phyloP scores from a whole-genome alignment of 2,329 filamentous ascomycete genomes.

The Paracoccidioides brasiliensis region DNA sequence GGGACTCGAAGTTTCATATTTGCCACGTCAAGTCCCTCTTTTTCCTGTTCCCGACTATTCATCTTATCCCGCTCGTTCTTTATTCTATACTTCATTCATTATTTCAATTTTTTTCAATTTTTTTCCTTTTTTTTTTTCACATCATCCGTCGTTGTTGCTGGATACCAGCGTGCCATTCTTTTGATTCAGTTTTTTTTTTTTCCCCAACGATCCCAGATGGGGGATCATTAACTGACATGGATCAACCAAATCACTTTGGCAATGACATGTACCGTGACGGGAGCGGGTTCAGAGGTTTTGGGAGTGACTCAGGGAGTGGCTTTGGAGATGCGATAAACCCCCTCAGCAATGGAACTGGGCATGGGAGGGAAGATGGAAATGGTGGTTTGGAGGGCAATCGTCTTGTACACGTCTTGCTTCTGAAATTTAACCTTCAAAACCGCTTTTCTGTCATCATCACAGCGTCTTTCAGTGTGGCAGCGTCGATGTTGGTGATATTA shows the following conservation, averaged over 20 bases:
- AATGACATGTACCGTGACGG: neutral
- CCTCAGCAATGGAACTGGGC: neutral
- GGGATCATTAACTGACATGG: neutral
- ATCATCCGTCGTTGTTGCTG: neutral
- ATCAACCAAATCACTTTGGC: neutral
- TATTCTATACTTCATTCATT: neutral
- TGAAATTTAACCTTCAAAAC: constrained; percentile 8
- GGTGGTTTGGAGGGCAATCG: constrained; percentile 1
- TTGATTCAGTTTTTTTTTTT: neutral
- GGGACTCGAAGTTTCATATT: too few relatives aligned
- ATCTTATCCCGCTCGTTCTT: too few relatives aligned
- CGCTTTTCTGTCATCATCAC: constrained; percentile 12
- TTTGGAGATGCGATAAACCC: neutral
- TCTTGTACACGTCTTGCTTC: constrained; percentile 5
- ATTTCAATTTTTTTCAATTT: neutral
- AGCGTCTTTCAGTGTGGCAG: constrained; percentile 11
- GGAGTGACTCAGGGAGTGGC: neutral
- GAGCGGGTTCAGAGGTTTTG: neutral
- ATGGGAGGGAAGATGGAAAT: neutral
- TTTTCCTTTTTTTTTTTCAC: neutral
- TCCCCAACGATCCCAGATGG: neutral
- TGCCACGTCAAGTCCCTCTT: too few relatives aligned
- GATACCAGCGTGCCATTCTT: neutral
- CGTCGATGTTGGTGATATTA: constrained; percentile 7
- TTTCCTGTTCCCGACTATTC: too few relatives aligned